A percentile compares a stretch with the other conserved stretches of the same genome.
These are phyloP conservation scores for Trypanosoma scelopori DNA, from an alignment of 208 protist species.

Conservation along the genomic window DNA sequence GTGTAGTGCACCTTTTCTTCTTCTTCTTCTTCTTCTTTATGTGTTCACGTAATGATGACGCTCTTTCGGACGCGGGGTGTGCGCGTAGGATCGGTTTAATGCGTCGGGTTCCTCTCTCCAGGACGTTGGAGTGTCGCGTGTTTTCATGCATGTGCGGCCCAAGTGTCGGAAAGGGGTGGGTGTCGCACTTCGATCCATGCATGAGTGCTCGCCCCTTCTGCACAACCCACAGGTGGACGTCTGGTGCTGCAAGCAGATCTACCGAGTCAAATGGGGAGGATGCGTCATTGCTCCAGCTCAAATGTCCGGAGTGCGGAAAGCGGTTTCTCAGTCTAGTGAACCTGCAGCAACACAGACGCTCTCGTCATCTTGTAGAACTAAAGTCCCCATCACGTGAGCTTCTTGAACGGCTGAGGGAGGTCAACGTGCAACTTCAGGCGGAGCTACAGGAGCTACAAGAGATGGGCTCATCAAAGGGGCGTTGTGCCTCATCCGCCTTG, in stretches of 20 bases:
- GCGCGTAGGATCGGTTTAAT: no score
- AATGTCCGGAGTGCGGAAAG: constrained; percentile 77
- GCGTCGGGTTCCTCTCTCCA: no score
- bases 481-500: neutral
- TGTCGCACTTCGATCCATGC: no score
- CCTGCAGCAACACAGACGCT: constrained; percentile 48
- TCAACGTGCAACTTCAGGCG: constrained; percentile 32
- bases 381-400: constrained; percentile 31
- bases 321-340: constrained; percentile 49
- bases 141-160: no score
- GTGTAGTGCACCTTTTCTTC: no score
- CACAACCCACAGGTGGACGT: neutral
- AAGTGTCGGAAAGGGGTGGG: no score
- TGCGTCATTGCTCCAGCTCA: neutral
- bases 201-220: neutral
- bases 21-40: no score
- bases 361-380: constrained; percentile 41
- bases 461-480: neutral
- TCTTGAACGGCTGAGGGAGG: constrained; percentile 23
- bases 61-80: no score
- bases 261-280: neutral
- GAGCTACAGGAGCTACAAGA: constrained; percentile 21
- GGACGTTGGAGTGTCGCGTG: no score
- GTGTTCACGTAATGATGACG: no score
- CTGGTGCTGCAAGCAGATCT: neutral